These are phyloP conservation scores for Malus asiatica DNA, from an alignment of 306 rosid species.

Conservation along the genomic window DNA sequence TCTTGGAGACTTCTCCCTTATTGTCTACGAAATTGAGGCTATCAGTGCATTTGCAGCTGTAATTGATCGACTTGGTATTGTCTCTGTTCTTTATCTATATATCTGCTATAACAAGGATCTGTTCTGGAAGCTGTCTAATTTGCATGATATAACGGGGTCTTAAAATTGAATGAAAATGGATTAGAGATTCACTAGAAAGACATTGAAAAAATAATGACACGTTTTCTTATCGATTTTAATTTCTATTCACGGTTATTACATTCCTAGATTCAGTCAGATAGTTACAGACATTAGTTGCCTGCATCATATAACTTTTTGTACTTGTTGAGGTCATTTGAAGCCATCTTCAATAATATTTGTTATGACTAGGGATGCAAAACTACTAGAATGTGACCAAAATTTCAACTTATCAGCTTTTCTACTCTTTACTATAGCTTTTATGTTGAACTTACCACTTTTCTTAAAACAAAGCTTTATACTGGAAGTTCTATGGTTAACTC, in stretches of 20 bases:
- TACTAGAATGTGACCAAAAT: background rate
- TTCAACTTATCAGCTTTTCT: background rate
- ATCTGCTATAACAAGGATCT: conserved; percentile 10
- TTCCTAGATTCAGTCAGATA: background rate
- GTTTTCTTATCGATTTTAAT: background rate
- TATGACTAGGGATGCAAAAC: background rate
- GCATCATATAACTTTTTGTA: background rate
- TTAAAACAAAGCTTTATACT: no score
- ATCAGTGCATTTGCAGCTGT: conserved; percentile 95
- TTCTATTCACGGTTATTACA: background rate
- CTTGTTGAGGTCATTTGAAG: background rate
- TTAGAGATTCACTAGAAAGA: background rate
- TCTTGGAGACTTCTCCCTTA: conserved; percentile 86
- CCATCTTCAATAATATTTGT: background rate
- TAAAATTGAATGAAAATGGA: background rate
- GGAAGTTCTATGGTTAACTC: no score
- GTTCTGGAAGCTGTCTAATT: background rate
- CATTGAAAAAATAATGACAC: background rate
- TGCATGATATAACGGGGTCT: background rate
- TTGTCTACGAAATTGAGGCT: conserved; percentile 73
- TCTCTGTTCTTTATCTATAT: conserved; percentile 7
- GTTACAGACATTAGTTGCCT: background rate
- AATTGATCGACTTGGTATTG: conserved; percentile 83
- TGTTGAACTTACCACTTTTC: background rate
- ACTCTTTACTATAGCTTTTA: background rate